Base-by-base conservation (phyloP, 1,284 basidiomycete species). In the Peniophora sp. region DNA sequence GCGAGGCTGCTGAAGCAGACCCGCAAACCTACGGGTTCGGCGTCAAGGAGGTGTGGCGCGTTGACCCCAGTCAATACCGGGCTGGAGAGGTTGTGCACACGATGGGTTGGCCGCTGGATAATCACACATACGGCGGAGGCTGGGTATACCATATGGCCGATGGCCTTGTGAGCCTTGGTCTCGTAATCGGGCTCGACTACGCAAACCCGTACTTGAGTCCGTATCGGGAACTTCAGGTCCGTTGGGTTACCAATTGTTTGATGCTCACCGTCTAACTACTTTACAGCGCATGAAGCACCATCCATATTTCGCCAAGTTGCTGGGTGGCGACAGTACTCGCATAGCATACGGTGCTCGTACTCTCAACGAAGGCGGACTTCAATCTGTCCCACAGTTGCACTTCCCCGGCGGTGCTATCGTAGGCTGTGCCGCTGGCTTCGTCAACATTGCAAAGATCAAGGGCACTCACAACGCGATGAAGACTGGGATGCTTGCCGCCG, bases 401-500 rank as follows among this genome's bases (percentile, higher is more conserved):
- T 99, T 99, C 77, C 93, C 95, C 0, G 96, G 97, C 14, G 96
- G 97, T 27, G 96, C 94, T 0, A 71, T 99, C 44, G 83, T 99
- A 47, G 96, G 96, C 1, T 98, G 96, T 70, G 88, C 93, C 0
- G 96, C 96, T 0, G 97, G 93, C 20, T 96, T 99, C 69, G 79
- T 99, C 53, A 99, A 99, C 69, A 82, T 97, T 14, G 89, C 95
- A 37, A 99, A 98, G 73, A 99, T 99, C 71, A 99, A 99, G 68
- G 96, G 96, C n/a, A 97, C 95, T 0, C 97, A 99, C 68, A 98
- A 96, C 55, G 95, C 96, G n/a, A 98, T 99, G 96, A 97, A 98
- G 75, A 92, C 88, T 43, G 96, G 96, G 18, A 98, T 98, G 86
- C 75, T 98, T 18, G 96, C 95, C 34, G 97, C 92, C 2, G 96